These are phyloP conservation scores for Neofusicoccum cordaticola DNA, from an alignment of 2,329 filamentous ascomycete genomes.

Conservation along the genomic window DNA sequence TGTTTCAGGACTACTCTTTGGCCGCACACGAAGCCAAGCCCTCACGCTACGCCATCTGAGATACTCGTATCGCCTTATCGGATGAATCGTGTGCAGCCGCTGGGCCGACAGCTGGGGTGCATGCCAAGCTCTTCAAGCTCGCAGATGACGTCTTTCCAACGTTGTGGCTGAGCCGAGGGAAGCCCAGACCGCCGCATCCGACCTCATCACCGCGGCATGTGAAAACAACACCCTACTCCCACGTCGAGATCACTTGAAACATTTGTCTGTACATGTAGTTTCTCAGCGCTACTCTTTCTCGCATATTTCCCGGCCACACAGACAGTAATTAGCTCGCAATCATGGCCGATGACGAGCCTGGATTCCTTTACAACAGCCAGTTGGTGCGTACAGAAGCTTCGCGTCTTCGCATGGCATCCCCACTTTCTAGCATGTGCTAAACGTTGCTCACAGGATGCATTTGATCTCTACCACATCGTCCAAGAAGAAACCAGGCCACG, in stretches of 20 bases:
- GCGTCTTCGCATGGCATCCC: background rate
- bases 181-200: background rate
- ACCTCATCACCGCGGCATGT: background rate
- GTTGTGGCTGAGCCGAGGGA: background rate
- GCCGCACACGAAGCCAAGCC: background rate
- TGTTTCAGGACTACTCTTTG: too few species aligned
- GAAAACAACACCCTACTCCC: background rate
- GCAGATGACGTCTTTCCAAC: constrained; percentile 3
- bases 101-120: constrained; percentile 1
- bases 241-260: background rate
- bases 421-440: background rate
- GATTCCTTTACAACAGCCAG: constrained; percentile 33
- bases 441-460: constrained; percentile 34
- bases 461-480: constrained; percentile 41
- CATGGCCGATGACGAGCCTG: constrained; percentile 22
- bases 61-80: constrained; percentile 1
- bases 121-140: constrained; percentile 10
- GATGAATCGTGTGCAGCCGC: background rate
- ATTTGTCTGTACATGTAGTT: background rate
- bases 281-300: background rate
- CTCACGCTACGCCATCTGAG: background rate
- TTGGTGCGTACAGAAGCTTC: constrained; percentile 4
- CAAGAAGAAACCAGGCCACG: constrained; percentile 32
- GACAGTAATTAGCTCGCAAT: background rate
- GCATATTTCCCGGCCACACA: background rate